Percentiles rank a stretch among this genome's conserved stretches.
Evolutionary conservation across 163 green algal genomes (phyloP).

Genomic region (Volvox carteri): DNA sequence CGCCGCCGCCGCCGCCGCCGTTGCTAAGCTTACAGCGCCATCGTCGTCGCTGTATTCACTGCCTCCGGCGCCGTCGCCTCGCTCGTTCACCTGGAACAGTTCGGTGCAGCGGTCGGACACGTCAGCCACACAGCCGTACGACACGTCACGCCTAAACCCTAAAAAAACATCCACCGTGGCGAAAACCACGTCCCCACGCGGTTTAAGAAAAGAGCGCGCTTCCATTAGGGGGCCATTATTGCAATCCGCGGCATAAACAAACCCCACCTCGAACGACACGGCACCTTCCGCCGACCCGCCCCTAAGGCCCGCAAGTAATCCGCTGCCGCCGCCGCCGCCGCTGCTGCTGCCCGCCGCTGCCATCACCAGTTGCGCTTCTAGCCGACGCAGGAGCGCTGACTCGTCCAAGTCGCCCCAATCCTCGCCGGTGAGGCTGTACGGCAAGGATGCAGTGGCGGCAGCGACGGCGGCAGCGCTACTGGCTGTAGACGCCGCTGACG

Average conservation of each 20-base stretch:
- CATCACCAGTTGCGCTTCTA: conserved; percentile 28
- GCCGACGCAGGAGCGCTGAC: conserved; percentile 25
- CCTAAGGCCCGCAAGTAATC: too few species aligned
- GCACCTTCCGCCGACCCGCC: too few species aligned
- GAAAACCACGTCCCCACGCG: too few species aligned
- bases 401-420: conserved; percentile 17
- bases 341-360: not conserved
- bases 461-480: not conserved
- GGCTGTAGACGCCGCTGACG: not conserved
- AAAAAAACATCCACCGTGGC: too few species aligned
- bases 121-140: too few species aligned
- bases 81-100: conserved; percentile 29
- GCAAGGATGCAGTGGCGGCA: not conserved
- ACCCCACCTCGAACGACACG: conserved; percentile 10
- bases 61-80: not conserved
- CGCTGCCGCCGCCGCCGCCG: not conserved
- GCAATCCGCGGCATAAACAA: too few species aligned
- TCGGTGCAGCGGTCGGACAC: too few species aligned
- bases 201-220: too few species aligned
- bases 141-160: too few species aligned
- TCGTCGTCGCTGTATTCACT: conserved; percentile 4
- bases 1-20: not conserved
- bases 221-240: too few species aligned
- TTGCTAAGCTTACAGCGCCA: not conserved
- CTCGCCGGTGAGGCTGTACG: not conserved